Percentiles rank a stretch among this genome's conserved stretches.
Evolutionary conservation across 768 basidiomycete genomes (phyloP).

Genomic region (Leccinum pellstonianum): DNA sequence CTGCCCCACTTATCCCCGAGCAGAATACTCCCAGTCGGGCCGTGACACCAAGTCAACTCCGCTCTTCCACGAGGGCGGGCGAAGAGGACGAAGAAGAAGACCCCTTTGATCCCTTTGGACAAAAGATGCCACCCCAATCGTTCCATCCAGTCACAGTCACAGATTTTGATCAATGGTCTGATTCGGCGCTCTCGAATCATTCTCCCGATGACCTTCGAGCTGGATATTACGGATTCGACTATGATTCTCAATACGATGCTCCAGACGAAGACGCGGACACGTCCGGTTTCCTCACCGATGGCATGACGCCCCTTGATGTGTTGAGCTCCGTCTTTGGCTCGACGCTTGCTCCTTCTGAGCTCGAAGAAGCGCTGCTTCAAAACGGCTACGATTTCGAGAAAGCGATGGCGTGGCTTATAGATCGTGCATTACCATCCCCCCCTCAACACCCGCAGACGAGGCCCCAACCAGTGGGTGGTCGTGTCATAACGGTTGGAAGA

Average conservation of each 20-base stretch:
- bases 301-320: slow-evolving; percentile 98
- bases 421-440: slow-evolving; percentile 55
- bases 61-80: slow-evolving; percentile 57
- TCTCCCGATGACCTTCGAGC: slow-evolving; percentile 51
- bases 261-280: slow-evolving; percentile 49
- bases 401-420: slow-evolving; percentile 93
- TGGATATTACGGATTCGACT: slow-evolving; percentile 33
- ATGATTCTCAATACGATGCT: slow-evolving; percentile 32
- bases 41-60: slow-evolving; percentile 68
- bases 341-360: slow-evolving; percentile 82
- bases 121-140: slow-evolving; percentile 43
- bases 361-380: slow-evolving; percentile 87
- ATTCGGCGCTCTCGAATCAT: slow-evolving; percentile 50
- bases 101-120: slow-evolving; percentile 76
- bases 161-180: slow-evolving; percentile 62
- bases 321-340: slow-evolving; percentile 92
- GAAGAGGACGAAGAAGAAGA: slow-evolving; percentile 78
- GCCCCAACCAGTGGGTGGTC: slow-evolving; percentile 63
- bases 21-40: slow-evolving; percentile 49
- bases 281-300: slow-evolving; percentile 69
- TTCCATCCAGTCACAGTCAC: slow-evolving; percentile 64
- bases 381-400: slow-evolving; percentile 95
- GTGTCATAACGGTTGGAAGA: slow-evolving; percentile 64
- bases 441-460: slow-evolving; percentile 41
- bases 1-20: slow-evolving; percentile 83